phyloP scores from a whole-genome alignment of 306 rosid species.

The Prunus campanulata region DNA sequence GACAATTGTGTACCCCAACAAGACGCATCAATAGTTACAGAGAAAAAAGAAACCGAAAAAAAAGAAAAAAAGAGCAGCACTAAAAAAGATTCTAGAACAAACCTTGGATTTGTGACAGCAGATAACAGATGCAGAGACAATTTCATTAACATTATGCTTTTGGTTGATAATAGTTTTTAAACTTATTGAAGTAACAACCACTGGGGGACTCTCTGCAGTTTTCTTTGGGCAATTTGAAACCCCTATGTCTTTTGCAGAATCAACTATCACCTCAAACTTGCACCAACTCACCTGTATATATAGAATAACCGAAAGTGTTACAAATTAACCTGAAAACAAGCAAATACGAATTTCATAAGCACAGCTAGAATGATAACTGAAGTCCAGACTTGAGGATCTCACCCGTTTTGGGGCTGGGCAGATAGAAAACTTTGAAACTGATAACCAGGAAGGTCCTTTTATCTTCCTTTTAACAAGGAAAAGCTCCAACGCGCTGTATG shows the following conservation, averaged over 20 bases:
- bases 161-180: slow-evolving; percentile 76
- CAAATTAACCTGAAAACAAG: slow-evolving; percentile 10
- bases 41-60: slow-evolving; percentile 9
- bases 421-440: slow-evolving; percentile 53
- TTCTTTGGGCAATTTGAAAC: slow-evolving; percentile 54
- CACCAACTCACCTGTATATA: slow-evolving; percentile 90
- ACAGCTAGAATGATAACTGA: background rate
- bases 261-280: slow-evolving; percentile 83
- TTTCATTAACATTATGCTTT: slow-evolving; percentile 69
- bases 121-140: slow-evolving; percentile 89
- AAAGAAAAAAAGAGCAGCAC: slow-evolving; percentile 10
- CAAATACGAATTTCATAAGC: background rate
- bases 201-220: slow-evolving; percentile 64
- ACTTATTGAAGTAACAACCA: slow-evolving; percentile 73
- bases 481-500: slow-evolving; percentile 87
- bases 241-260: slow-evolving; percentile 66
- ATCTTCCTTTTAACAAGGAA: slow-evolving; percentile 84
- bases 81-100: slow-evolving; percentile 28
- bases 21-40: background rate
- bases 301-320: slow-evolving; percentile 27
- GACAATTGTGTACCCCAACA: background rate
- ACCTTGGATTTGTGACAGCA: slow-evolving; percentile 90
- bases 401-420: slow-evolving; percentile 68
- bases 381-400: slow-evolving; percentile 28
- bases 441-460: slow-evolving; percentile 91